Base-by-base conservation (phyloP, 192 early-diverging fungal genomes). In the Paraglomus brasilianum region DNA sequence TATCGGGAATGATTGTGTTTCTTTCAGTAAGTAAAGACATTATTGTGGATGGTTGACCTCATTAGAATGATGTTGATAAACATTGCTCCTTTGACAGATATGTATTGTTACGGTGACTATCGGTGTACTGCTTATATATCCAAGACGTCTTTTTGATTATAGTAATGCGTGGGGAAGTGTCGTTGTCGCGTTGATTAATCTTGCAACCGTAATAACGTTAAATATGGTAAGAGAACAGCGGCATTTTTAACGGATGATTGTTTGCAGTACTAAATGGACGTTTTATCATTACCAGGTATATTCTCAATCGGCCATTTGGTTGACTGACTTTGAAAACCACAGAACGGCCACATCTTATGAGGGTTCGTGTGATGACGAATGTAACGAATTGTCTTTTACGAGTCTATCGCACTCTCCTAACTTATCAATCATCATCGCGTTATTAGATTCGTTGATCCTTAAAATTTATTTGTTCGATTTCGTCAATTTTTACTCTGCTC, bases 391-490 rank as follows among this genome's bases (percentile, higher is more conserved):
- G 41, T 60, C 46, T 64, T 63, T 68, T 13, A 15, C 14, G 8
- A 15, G 4, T 4, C 39, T 8, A 13, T 39, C 38, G 36, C 2
- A 50, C 4, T 21, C 5, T 17, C 50, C 24, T 43, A 5, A 4
- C 42, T 1, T 14, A 5, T 51, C 9, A 24, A 57, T 57, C 21
- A 24, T 19, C 22, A 19, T 21, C 61, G 9, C 22, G 24, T 7
- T 38, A 11, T n/a, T 66, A 78, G 81, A 84, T 71, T 62, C 81
- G 5, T 75, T 83, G 14, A 86, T 86, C 44, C 45, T 77, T 56
- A 89, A 89, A 64, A 72, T 67, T 7, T 86, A 83, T 69, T 41
- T 89, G 15, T 80, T 91, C 59, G 79, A 79, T 46, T 87, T 88
- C 57, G 56, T 89, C 47, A 86, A 88, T 76, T 87, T 82, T 64